These are phyloP conservation scores for Chrysopogon serrulatus DNA, from an alignment of 176 grass and related monocot species.

Conservation along the genomic window DNA sequence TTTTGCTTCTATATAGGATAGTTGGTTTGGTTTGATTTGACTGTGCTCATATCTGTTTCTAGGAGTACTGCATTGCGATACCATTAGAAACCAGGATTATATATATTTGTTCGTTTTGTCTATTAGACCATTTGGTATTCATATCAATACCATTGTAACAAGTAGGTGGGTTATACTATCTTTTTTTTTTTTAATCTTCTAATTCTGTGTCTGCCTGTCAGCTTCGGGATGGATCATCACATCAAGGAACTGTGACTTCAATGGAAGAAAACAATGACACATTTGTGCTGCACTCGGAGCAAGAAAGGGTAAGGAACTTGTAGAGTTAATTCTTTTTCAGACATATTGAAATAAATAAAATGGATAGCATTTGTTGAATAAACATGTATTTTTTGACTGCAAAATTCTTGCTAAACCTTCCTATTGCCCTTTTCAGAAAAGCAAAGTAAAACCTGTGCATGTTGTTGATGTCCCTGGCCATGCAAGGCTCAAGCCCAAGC, in stretches of 20 bases:
- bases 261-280: constrained; percentile 88
- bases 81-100: background rate
- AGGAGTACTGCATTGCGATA: background rate
- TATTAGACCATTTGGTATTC: background rate
- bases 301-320: constrained; percentile 47
- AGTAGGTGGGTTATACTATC: background rate
- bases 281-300: constrained; percentile 76
- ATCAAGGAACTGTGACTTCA: constrained; percentile 90
- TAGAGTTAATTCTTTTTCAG: background rate
- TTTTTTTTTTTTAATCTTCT: background rate
- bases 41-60: background rate
- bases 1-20: background rate
- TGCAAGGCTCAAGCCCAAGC: constrained; percentile 80
- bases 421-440: constrained; percentile 38
- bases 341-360: background rate
- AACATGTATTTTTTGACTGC: background rate
- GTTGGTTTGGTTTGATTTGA: background rate
- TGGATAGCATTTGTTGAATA: background rate
- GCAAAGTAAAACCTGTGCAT: constrained; percentile 70
- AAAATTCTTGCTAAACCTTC: background rate
- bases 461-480: constrained; percentile 96
- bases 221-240: constrained; percentile 91
- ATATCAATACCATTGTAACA: background rate
- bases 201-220: constrained; percentile 21
- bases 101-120: background rate